Base-by-base conservation (phyloP, 1,284 basidiomycete genomes). In the Ganoderma sinense region DNA sequence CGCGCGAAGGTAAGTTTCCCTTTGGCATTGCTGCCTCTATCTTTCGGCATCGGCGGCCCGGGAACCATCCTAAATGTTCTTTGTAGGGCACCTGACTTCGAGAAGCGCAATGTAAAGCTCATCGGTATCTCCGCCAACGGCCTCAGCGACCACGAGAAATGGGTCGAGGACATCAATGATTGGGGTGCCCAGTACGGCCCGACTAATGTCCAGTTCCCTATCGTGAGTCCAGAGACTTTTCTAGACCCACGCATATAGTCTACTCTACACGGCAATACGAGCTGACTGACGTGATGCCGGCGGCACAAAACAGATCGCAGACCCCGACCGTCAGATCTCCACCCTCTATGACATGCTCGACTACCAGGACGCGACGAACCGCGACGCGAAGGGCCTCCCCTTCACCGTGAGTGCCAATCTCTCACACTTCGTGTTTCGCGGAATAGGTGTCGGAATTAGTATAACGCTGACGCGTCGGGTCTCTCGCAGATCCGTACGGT, bases 281-380 rank as follows among this genome's bases (percentile, higher is more conserved):
- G 53, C 70, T 26, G 29, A 20, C 13, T 4, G 14, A 55, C 51
- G 14, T n/a, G 48, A 29, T 36, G 13, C 14, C n/a, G 29, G 29
- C 39, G 18, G 26, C 26, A 11, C 63, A n/a, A 16, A 55, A 64
- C 64, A 95, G 93, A 98, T 99, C 74, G 97, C 95, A 67, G 97
- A 99, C 80, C 87, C 89, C 63, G 93, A 96, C 79, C 90, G 98
- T 80, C 92, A 91, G 81, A 88, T 98, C 68, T 93, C 96, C 20
- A 91, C 89, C 55, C 82, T 94, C 70, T 97, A 97, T 80, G 96
- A 97, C 82, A 99, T 99, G 98, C 88, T 99, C 71, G 97, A 99
- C 82, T 88, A 94, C 75, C 94, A 97, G 80, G 96, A 98, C 82
- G 89, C 94, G 64, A 97, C 97, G 70, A 99, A 99, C 85, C 90